phyloP scores from a whole-genome alignment of 164 flowering plant genomes.

The Taxillus chinensis region DNA sequence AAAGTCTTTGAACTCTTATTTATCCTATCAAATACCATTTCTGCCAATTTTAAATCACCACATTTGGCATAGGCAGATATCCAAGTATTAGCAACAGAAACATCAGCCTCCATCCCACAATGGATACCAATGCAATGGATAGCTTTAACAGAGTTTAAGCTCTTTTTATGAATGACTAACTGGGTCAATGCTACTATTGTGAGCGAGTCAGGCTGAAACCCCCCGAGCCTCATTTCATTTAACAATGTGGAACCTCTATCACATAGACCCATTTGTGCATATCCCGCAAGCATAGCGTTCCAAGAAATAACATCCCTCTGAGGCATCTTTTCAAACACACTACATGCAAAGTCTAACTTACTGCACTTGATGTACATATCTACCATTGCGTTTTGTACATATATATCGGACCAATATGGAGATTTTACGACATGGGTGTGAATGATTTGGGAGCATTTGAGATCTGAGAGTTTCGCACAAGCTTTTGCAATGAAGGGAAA shows the following conservation, averaged over 20 bases:
- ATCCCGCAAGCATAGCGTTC: conserved; percentile 54
- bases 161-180: conserved; percentile 13
- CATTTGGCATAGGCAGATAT: conserved; percentile 49
- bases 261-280: conserved; percentile 22
- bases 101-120: conserved; percentile 27
- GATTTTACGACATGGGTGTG: conserved; percentile 52
- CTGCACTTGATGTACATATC: conserved; percentile 41
- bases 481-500: conserved; percentile 56
- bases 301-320: conserved; percentile 47
- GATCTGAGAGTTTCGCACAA: conserved; percentile 34
- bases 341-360: conserved; percentile 18
- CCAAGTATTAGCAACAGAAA: conserved; percentile 50
- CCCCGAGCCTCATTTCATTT: conserved; percentile 27
- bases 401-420: conserved; percentile 28
- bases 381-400: conserved; percentile 39
- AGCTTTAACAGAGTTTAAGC: conserved; percentile 16
- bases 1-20: conserved; percentile 20
- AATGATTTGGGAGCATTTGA: conserved; percentile 22
- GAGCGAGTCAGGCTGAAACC: conserved; percentile 33
- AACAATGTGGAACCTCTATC: conserved; percentile 24
- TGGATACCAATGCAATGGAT: conserved; percentile 36
- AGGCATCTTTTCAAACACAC: conserved; percentile 42
- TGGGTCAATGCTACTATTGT: conserved; percentile 39
- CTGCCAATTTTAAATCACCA: conserved; percentile 29
- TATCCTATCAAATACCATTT: conserved; percentile 34